Percentiles rank a stretch among this genome's conserved stretches.
phyloP scores from a whole-genome alignment of 768 basidiomycete species.

The Lactifluus rugatus region DNA sequence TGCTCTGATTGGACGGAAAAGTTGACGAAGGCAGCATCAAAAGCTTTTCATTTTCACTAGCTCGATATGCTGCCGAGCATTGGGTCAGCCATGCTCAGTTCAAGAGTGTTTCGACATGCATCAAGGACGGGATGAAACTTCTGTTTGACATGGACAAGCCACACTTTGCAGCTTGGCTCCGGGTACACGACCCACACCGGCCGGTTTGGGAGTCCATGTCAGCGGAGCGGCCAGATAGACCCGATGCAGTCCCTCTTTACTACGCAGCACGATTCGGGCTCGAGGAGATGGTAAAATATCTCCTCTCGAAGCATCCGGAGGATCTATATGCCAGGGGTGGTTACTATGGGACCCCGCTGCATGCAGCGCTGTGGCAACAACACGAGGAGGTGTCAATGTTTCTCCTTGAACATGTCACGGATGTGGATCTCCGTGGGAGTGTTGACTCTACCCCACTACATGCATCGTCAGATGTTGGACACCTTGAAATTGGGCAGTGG shows the following conservation, averaged over 20 bases:
- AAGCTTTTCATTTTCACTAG: background rate
- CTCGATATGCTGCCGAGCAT: background rate
- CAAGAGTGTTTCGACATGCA: background rate
- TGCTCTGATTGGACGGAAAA: background rate
- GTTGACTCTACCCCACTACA: background rate
- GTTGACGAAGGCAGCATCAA: background rate
- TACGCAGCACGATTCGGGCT: background rate
- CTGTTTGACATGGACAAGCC: background rate
- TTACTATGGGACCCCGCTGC: background rate
- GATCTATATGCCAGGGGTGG: background rate
- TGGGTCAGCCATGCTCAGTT: background rate
- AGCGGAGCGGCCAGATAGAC: background rate
- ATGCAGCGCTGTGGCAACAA: background rate
- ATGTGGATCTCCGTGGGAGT: background rate
- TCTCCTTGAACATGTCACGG: background rate
- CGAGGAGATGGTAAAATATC: background rate
- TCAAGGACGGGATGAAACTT: background rate
- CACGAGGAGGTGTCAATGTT: background rate
- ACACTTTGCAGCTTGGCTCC: background rate
- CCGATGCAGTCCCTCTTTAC: background rate
- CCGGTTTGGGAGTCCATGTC: background rate
- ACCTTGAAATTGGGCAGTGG: background rate
- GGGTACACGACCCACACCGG: background rate
- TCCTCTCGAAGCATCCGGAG: background rate
- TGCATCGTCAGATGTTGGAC: background rate